Evolutionary conservation across 768 basidiomycete species (phyloP), one percentile per base, ranked within the genome.

Genomic region (Xerocomellus dryophilus): DNA sequence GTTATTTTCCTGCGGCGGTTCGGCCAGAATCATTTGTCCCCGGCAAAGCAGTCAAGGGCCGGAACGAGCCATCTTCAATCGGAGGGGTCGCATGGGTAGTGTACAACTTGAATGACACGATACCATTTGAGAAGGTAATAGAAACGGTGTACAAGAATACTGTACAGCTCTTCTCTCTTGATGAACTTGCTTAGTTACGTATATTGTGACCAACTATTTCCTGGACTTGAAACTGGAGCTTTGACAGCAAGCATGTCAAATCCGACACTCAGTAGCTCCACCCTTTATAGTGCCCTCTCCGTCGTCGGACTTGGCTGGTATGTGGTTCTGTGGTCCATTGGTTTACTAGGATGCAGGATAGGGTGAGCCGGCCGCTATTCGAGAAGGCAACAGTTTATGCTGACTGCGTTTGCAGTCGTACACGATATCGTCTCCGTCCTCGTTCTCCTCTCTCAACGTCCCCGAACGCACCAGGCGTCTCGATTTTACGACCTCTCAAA

Each of bases 401-500:
- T 61, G n/a, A 61, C 35, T 11, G 34, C 29, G 25, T 43, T 18
- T 25, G 31, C 66, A 97, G 94, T 21, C 85, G 90, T 15, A 82
- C 77, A 64, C 80, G 90, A 42, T 97, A 94, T 68, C 78, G 85
- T 42, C 72, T 78, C 47, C 80, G 84, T 31, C 84, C 84, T 27
- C 79, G 80, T 17, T 85, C 85, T 7, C 85, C 83, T 29, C 74
- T 81, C 32, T 72, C 81, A 7, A 75, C 77, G n/a, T 74, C 80
- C 27, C 67, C 75, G 10, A 66, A 76, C 17, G 81, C 82, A 4
- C 93, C 94, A 11, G 96, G 94, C 18, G 96, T 98, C 29, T 92
- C 94, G 3, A 93, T 98, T 61, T 78, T 98, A 46, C 84, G 97
- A 43, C 97, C 97, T 7, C 78, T 99, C 47, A 95, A 95, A 69